Conservation (phyloP, 352 stramenopile genomes). For the Phytophthora pini region DNA sequence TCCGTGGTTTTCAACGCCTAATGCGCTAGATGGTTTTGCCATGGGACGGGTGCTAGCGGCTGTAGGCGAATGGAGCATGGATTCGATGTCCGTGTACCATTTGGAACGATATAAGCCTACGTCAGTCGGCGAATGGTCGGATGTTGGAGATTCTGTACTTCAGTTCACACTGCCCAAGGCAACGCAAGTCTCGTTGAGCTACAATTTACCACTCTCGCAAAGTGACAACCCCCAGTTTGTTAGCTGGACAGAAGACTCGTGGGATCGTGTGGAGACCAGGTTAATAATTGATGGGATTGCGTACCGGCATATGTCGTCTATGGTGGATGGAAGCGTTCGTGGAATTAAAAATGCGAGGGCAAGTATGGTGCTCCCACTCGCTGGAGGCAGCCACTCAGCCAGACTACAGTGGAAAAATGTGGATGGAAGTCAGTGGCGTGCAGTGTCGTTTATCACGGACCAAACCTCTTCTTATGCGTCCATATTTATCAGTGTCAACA, state of each 20-base stretch:
- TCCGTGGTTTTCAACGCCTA: conserved; percentile 68
- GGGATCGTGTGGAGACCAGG: conserved; percentile 65
- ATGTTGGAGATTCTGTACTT: conserved; percentile 81
- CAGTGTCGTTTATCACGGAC: conserved; percentile 78
- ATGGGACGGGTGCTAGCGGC: conserved; percentile 69
- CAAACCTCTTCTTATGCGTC: conserved; percentile 68
- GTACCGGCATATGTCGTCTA: conserved; percentile 72
- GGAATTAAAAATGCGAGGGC: conserved; percentile 77
- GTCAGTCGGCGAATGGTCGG: conserved; percentile 61
- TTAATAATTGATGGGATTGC: conserved; percentile 72
- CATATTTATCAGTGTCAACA: conserved; percentile 71
- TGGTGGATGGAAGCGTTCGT: conserved; percentile 70
- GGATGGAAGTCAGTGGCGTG: conserved; percentile 66
- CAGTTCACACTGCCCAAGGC: conserved; percentile 67
- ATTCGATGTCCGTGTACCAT: conserved; percentile 66
- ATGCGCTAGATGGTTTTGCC: conserved; percentile 70
- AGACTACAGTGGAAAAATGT: conserved; percentile 84
- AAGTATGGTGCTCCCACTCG: conserved; percentile 67
- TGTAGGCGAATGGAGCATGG: conserved; percentile 52
- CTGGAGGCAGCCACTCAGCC: conserved; percentile 62
- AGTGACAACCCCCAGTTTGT: conserved; percentile 75
- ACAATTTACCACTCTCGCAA: conserved; percentile 76
- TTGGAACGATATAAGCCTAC: conserved; percentile 45
- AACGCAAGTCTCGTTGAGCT: conserved; percentile 69
- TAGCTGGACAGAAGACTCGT: conserved; percentile 50